Base-by-base conservation (phyloP, 305 asterid species). In the Fraxinus angustifolia region DNA sequence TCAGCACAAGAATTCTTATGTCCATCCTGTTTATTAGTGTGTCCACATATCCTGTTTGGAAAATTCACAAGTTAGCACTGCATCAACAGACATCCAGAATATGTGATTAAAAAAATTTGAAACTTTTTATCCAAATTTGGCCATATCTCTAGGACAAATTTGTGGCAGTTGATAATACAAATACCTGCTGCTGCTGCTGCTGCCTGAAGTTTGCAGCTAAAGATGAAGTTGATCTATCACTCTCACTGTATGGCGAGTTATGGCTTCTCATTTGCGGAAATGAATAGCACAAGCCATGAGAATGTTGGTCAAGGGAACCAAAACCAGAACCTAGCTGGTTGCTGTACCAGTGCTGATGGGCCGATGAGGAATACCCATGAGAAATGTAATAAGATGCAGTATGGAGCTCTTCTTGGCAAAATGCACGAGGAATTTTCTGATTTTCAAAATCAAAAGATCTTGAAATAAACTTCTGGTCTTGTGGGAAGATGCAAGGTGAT, bases 321-420 rank as follows among this genome's bases (percentile, higher is more conserved):
- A 36, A 83, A 77, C 79, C 84, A 33, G 88, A 73, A 85, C 84
- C 75, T 19, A 88, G 86, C 50, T 82, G 90, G 80, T 85, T 84
- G 84, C 86, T 86, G 86, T 73, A 71, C 88, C 89, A 87, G 48
- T 86, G 87, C 75, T 86, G 92, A 82, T 87, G 83, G 79, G 80
- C 76, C 16, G 91, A 75, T 8, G 91, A 87, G 81, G 91, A 73
- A 83, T 79, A 81, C 45, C 88, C 86, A 11, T 79, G 94, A 82
- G 91, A 86, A 77, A 82, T 65, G 84, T 89, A 87, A 75, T 83
- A 88, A 79, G 82, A 88, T 35, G 94, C 87, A 85, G 90, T 81
- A 53, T 83, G 91, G 75, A 85, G 93, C 84, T 90, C 92, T 85
- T 88, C 93, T 80, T 84, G 84, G 84, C 86, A 83, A 85, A 84